Evolutionary conservation across 805 yeast genomes (phyloP).

Genomic region (Wickerhamiella dianesei): DNA sequence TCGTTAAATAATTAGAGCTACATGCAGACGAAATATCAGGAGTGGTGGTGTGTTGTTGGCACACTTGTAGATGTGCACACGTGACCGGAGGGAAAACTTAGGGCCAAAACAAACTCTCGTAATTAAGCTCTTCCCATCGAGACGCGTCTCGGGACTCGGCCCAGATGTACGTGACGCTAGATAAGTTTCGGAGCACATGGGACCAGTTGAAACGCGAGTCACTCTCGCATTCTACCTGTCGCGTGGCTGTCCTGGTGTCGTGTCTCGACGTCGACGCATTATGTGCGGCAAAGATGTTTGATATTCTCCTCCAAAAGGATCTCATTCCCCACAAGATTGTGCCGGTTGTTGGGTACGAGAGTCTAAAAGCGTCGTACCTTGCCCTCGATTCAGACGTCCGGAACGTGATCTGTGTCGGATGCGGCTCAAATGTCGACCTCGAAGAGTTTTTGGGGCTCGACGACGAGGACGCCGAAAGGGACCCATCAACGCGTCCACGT

Average conservation of each 20-base stretch:
- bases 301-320: conserved; percentile 59
- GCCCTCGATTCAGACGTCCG: conserved; percentile 61
- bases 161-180: conserved; percentile 61
- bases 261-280: conserved; percentile 84
- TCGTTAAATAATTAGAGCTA: too few species aligned
- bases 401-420: conserved; percentile 71
- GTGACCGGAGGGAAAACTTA: background rate
- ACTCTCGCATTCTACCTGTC: conserved; percentile 83
- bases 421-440: conserved; percentile 85
- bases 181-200: conserved; percentile 54
- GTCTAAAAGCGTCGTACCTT: conserved; percentile 45
- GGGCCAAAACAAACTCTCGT: background rate
- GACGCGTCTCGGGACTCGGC: background rate
- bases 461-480: conserved; percentile 17
- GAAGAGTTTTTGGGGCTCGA: conserved; percentile 37
- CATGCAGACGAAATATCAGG: too few species aligned
- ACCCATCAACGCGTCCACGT: conserved; percentile 26
- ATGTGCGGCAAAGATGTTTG: conserved; percentile 71
- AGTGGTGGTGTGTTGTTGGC: too few species aligned
- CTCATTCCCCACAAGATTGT: conserved; percentile 75
- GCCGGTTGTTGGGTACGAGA: conserved; percentile 87
- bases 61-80: too few species aligned
- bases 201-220: conserved; percentile 56
- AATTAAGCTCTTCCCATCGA: background rate
- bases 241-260: conserved; percentile 73